phyloP scores from a whole-genome alignment of 2,329 filamentous ascomycete species.

The Dactylellina sp. region DNA sequence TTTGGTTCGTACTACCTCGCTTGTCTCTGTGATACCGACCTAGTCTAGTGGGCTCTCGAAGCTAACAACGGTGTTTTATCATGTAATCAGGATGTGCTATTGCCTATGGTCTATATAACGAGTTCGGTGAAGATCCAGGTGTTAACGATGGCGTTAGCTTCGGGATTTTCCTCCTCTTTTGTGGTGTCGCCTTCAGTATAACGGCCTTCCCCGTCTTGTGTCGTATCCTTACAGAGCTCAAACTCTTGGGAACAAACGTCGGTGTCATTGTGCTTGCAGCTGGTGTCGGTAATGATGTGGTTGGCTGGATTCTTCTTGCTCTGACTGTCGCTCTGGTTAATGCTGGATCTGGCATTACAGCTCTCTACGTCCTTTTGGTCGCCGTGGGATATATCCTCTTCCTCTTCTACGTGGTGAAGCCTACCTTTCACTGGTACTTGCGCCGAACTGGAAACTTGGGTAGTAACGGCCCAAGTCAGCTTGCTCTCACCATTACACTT shows the following conservation, averaged over 20 bases:
- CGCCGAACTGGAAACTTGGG: slow-evolving; percentile 80
- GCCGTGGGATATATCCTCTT: slow-evolving; percentile 81
- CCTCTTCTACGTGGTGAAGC: slow-evolving; percentile 77
- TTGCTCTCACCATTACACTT: slow-evolving; percentile 83
- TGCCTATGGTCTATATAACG: slow-evolving; percentile 81
- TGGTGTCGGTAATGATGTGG: slow-evolving; percentile 91
- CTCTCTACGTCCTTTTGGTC: slow-evolving; percentile 84
- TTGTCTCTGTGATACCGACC: neutral
- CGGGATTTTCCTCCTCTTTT: slow-evolving; percentile 74
- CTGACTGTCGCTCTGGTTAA: slow-evolving; percentile 95
- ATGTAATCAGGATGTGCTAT: slow-evolving; percentile 68
- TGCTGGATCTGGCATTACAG: slow-evolving; percentile 81
- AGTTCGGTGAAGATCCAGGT: slow-evolving; percentile 72
- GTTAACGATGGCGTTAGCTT: slow-evolving; percentile 65
- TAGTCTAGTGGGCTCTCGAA: neutral
- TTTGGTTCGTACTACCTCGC: slow-evolving; percentile 72
- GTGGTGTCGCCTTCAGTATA: slow-evolving; percentile 92
- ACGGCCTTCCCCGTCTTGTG: slow-evolving; percentile 91
- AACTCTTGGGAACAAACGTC: slow-evolving; percentile 83
- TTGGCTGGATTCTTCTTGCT: slow-evolving; percentile 90
- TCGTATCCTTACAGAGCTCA: slow-evolving; percentile 90
- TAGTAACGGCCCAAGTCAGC: slow-evolving; percentile 83
- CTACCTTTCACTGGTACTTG: slow-evolving; percentile 79
- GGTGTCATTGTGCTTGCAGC: slow-evolving; percentile 90
- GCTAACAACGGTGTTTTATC: neutral